Base-by-base conservation (phyloP, 169 alveolate species). In the Cryptosporidium felis region DNA sequence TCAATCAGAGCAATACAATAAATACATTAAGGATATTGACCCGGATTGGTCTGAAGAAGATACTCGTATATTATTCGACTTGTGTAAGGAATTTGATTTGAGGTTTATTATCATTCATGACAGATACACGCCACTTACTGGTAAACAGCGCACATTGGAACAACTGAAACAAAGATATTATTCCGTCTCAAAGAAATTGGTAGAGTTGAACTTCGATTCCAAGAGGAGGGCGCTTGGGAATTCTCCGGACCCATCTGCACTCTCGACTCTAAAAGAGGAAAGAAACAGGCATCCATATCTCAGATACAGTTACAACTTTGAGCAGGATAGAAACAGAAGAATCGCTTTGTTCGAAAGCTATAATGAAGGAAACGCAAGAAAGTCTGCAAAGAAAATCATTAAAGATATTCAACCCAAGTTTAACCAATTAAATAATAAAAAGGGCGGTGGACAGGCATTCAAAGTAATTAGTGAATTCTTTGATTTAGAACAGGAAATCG, bases 51-150 rank as follows among this genome's bases (percentile, higher is more conserved):
- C 94, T 16, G 92, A 92, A 80, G 96, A 92, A 53, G 96, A 93
- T 63, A 93, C 96, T 12, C 94, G 88, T 80, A 65, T 91, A 90
- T 65, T 93, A 34, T 92, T 93, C 62, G 94, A 93, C 51, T 85
- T 93, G n/a, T 93, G 96, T 47, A 95, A 91, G 66, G 93, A 90
- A 88, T 93, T 91, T 66, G 96, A 93, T 62, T 90, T 93, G 34
- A 85, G 94, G 30, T 93, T 93, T 53, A 82, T 93, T 56, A 90
- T 92, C 23, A 90, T 93, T 32, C 92, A 93, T 59, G 96, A 93
- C 88, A 88, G 92, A 42, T 80, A 92, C 41, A 90, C 82, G 82
- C 93, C 89, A 28, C 89, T 93, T 14, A 53, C 85, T 38, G 85
- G 85, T 40, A 74, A 21, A 38, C 85, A 74, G 41, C 60, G 85